Evolutionary conservation across 441 rosid genomes (phyloP), one percentile per base, ranked within the genome.

Genomic region (Kokia cookei): DNA sequence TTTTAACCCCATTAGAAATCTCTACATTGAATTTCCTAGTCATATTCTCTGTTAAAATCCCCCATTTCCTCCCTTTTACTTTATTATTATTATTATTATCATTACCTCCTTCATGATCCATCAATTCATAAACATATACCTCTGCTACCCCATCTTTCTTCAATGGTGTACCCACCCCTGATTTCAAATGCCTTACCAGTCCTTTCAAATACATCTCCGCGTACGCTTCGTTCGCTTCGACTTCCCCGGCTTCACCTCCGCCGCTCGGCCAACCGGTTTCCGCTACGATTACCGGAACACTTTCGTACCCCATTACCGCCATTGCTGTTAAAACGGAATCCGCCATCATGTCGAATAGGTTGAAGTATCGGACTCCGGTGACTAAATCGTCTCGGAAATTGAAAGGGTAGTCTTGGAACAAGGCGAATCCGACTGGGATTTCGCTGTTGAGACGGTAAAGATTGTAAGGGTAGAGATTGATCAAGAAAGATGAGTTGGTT

Each of bases 211-310:
- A 94, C 88, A 90, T 86, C 71, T 87, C 91, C 2, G 96, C 91
- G 22, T 86, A 89, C 14, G 69, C 65, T 74, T 75, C 78, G 0
- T 87, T 89, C 5, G 97, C 97, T 15, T 94, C 97, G 5, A 86
- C 85, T 79, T 92, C 98, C 7, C 78, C 63, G 0, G 66, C 65
- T 9, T 90, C 91, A 0, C 78, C 75, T 4, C 91, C 90, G 0
- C 89, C 82, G 79, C 91, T 87, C 24, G 97, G 97, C 97, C 97
- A 94, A 1, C 98, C 97, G 0, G 97, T 92, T 79, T 94, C 93
- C 8, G 97, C 88, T 70, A 94, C 95, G 0, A 94, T 22, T 19
- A 94, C 65, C 0, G 92, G 98, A 6, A 90, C 75, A 60, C 82
- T 88, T 90, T 86, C 90, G 67, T 91, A 86, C 0, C 97, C 98